These are phyloP conservation scores for Avena insularis DNA, from an alignment of 176 grass and related monocot species.

Conservation along the genomic window DNA sequence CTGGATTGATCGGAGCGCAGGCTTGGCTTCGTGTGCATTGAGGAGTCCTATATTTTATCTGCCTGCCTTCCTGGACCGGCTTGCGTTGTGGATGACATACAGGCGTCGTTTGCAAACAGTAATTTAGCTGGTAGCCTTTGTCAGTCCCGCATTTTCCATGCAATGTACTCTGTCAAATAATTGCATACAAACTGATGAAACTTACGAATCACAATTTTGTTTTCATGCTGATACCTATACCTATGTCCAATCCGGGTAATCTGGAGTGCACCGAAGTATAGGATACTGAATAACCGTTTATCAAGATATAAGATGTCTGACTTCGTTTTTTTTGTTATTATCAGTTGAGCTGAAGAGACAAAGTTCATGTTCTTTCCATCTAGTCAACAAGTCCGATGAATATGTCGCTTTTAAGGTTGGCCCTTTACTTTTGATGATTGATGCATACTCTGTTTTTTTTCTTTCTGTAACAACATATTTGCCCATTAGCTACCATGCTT, in stretches of 20 bases:
- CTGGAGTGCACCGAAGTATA: neutral
- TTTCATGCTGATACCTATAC: neutral
- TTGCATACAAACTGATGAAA: neutral
- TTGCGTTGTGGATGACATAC: no score
- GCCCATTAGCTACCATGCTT: neutral
- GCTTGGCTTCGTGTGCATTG: neutral
- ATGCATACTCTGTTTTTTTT: neutral
- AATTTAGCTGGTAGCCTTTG: conserved; percentile 19
- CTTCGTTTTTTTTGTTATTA: conserved; percentile 24
- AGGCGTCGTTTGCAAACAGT: neutral
- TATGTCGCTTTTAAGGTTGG: conserved; percentile 93
- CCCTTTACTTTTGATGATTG: neutral
- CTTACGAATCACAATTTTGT: neutral
- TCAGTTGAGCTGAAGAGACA: conserved; percentile 99
- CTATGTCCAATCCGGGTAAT: neutral
- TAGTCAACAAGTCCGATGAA: conserved; percentile 83
- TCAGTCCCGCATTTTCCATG: conserved; percentile 31
- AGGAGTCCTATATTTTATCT: neutral
- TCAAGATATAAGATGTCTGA: conserved; percentile 29
- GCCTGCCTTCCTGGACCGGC: neutral
- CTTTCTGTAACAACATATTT: neutral
- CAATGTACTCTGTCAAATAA: neutral
- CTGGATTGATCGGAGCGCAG: neutral
- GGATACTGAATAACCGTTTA: neutral
- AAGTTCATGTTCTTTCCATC: conserved; percentile 77